phyloP scores from a whole-genome alignment of 169 alveolate genomes.

The Cyclospora cayetanensis region DNA sequence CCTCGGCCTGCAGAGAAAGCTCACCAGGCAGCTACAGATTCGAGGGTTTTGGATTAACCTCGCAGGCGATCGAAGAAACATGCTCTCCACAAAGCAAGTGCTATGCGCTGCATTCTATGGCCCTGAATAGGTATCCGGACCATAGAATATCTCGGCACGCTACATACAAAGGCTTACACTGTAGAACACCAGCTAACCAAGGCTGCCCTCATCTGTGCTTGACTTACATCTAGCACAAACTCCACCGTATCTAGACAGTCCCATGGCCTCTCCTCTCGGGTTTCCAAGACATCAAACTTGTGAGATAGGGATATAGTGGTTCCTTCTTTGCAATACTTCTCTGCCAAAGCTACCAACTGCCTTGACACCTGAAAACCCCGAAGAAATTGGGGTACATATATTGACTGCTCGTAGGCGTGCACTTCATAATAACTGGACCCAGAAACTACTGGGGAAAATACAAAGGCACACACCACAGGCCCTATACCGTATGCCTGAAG shows the following conservation, averaged over 20 bases:
- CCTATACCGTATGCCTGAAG: too few relatives aligned
- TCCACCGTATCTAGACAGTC: constrained; percentile 63
- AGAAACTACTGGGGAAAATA: too few relatives aligned
- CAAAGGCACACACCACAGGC: too few relatives aligned
- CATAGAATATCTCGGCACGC: neutral
- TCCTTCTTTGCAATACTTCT: neutral
- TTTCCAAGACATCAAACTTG: neutral
- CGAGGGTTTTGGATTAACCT: too few relatives aligned
- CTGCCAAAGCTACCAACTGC: constrained; percentile 13
- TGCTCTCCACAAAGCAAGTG: too few relatives aligned
- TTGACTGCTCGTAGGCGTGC: too few relatives aligned
- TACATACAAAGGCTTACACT: neutral
- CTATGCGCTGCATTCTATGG: too few relatives aligned
- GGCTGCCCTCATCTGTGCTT: neutral
- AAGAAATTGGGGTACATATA: too few relatives aligned
- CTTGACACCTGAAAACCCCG: neutral
- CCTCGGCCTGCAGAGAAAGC: constrained; percentile 55
- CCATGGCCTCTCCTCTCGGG: constrained; percentile 47
- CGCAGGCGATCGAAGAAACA: too few relatives aligned
- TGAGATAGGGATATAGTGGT: neutral
- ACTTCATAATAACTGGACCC: too few relatives aligned
- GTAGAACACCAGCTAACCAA: neutral
- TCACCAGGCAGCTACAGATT: too few relatives aligned
- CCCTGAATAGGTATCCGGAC: too few relatives aligned
- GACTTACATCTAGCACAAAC: constrained; percentile 56